Evolutionary conservation across 768 basidiomycete genomes (phyloP).

Genomic region (Lyophyllum decastes): DNA sequence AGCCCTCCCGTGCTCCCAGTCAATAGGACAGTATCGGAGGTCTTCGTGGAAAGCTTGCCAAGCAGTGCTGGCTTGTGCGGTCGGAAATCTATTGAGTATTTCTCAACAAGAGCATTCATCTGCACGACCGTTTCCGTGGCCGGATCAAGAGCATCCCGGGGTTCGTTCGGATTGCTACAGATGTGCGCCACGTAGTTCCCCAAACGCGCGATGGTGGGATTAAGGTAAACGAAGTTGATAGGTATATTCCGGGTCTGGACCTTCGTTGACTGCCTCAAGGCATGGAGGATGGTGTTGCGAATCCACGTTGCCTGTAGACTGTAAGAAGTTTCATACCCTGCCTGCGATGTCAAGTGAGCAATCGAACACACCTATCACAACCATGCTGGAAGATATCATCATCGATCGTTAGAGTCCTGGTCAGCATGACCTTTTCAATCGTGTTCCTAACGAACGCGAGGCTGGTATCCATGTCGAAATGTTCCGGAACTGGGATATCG

Average conservation of each 20-base stretch:
- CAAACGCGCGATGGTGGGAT: slow-evolving; percentile 32
- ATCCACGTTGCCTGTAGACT: slow-evolving; percentile 44
- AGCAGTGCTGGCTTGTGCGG: not conserved
- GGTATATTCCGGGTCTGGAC: slow-evolving; percentile 22
- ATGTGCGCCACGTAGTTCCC: slow-evolving; percentile 2
- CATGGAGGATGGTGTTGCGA: slow-evolving; percentile 37
- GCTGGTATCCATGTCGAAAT: slow-evolving; percentile 23
- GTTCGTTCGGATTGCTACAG: not conserved
- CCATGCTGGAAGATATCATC: slow-evolving; percentile 42
- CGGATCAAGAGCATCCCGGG: not conserved
- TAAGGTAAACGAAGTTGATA: slow-evolving; percentile 34
- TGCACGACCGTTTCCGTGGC: not conserved
- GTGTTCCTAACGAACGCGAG: slow-evolving; percentile 31
- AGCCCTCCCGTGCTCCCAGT: slow-evolving; percentile 39
- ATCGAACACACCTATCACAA: slow-evolving; percentile 35
- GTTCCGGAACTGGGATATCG: slow-evolving; percentile 23
- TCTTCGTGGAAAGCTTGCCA: not conserved
- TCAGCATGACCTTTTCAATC: slow-evolving; percentile 33
- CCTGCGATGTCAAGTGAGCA: not conserved
- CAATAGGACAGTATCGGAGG: slow-evolving; percentile 22
- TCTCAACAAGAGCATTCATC: slow-evolving; percentile 25
- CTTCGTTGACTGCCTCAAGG: slow-evolving; percentile 17
- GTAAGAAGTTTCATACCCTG: not conserved
- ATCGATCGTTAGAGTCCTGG: slow-evolving; percentile 21
- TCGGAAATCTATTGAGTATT: slow-evolving; percentile 21